A percentile compares a stretch with the other conserved stretches of the same genome.
Conservation (phyloP, 2,329 filamentous ascomycete species). For the Sporothrix euskadiensis region DNA sequence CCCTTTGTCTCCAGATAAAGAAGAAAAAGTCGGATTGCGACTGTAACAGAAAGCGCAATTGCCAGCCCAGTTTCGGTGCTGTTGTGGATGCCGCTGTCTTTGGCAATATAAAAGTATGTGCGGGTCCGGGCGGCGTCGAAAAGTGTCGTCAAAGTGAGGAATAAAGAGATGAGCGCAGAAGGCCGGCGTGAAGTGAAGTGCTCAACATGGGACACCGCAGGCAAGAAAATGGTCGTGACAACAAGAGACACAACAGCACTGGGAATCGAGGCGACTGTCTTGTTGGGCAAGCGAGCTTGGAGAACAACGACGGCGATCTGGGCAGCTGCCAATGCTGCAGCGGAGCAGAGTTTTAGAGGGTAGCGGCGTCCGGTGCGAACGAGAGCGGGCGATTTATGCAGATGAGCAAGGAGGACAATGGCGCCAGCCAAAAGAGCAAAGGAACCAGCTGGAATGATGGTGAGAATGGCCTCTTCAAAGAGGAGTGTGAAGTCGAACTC, state of each 20-base stretch:
- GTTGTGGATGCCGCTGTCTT: neutral
- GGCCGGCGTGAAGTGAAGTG: conserved; percentile 6
- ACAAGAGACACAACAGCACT: neutral
- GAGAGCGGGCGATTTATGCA: neutral
- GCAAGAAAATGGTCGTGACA: neutral
- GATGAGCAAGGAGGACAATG: neutral
- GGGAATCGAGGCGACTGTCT: neutral
- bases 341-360: conserved; percentile 3
- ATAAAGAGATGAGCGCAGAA: conserved; percentile 1
- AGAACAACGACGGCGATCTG: conserved; percentile 4
- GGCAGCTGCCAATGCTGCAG: neutral
- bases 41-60: neutral
- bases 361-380: neutral
- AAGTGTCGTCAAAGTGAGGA: neutral
- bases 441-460: neutral
- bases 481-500: conserved; percentile 14
- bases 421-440: neutral
- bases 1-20: neutral
- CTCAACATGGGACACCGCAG: neutral
- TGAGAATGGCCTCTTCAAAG: conserved; percentile 5
- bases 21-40: neutral
- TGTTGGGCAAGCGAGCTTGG: neutral
- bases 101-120: neutral
- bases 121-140: neutral
- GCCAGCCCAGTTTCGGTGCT: neutral